Evolutionary conservation across 1,284 basidiomycete species (phyloP).

Genomic region (Malassezia restricta): DNA sequence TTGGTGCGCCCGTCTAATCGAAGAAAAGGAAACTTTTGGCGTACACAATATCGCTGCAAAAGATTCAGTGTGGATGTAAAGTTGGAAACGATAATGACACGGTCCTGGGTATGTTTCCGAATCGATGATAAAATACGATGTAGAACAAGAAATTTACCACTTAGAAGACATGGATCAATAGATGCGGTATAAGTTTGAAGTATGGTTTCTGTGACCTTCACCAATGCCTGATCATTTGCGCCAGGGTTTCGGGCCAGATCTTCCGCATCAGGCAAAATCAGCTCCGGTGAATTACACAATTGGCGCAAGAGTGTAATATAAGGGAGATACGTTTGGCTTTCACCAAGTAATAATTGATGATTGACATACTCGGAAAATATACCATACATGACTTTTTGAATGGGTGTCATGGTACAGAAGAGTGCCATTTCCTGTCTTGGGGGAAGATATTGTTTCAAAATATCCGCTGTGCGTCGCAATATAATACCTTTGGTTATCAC

Average conservation of each 20-base stretch:
- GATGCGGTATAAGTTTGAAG: neutral
- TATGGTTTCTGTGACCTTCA: neutral
- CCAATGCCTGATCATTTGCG: neutral
- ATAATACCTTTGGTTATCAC: conserved; percentile 73
- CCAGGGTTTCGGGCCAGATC: neutral
- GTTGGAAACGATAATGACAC: conserved; percentile 44
- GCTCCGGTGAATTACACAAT: conserved; percentile 81
- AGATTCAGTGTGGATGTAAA: conserved; percentile 69
- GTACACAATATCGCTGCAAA: conserved; percentile 52
- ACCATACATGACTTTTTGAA: conserved; percentile 70
- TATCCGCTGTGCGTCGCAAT: conserved; percentile 59
- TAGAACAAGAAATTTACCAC: conserved; percentile 58
- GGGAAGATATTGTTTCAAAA: conserved; percentile 72
- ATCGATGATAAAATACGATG: conserved; percentile 61
- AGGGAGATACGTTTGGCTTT: conserved; percentile 26
- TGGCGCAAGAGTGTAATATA: conserved; percentile 54
- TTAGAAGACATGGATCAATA: neutral
- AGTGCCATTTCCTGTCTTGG: conserved; percentile 61
- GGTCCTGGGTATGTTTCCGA: conserved; percentile 61
- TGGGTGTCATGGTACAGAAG: conserved; percentile 23
- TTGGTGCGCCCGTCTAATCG: conserved; percentile 64
- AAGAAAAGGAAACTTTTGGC: conserved; percentile 49
- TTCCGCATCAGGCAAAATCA: conserved; percentile 51
- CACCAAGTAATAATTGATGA: conserved; percentile 22
- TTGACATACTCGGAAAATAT: conserved; percentile 50